Evolutionary conservation across 352 stramenopile species (phyloP).

Genomic region (Phytophthora macrochlamydospora): DNA sequence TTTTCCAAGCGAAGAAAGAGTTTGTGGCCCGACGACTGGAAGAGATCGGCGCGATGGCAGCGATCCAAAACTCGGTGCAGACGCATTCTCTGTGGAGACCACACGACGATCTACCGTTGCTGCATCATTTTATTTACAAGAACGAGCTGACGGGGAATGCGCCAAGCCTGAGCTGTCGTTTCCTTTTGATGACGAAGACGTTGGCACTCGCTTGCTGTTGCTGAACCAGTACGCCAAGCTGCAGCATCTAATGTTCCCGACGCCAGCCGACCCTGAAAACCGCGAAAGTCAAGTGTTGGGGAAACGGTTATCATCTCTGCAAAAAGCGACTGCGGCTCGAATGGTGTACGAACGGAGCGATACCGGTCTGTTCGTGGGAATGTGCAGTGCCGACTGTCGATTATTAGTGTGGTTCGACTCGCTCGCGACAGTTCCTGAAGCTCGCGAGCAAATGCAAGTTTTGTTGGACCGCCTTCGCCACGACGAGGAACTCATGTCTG

Average conservation of each 20-base stretch:
- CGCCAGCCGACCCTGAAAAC: constrained; percentile 11
- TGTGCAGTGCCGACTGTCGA: constrained; percentile 58
- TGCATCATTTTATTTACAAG: constrained; percentile 77
- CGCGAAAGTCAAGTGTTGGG: constrained; percentile 55
- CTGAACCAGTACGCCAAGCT: constrained; percentile 64
- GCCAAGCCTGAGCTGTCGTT: constrained; percentile 45
- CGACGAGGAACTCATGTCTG: constrained; percentile 62
- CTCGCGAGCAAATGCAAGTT: constrained; percentile 56
- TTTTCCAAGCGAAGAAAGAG: constrained; percentile 67
- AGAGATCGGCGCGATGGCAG: constrained; percentile 43
- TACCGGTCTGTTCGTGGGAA: constrained; percentile 51
- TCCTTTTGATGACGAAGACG: constrained; percentile 47
- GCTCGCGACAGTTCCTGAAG: constrained; percentile 47
- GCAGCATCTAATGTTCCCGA: constrained; percentile 55
- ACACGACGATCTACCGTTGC: constrained; percentile 55
- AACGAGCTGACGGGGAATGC: constrained; percentile 72
- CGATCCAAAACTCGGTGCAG: constrained; percentile 45
- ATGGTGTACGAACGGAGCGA: constrained; percentile 59
- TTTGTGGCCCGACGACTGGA: constrained; percentile 47
- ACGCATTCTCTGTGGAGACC: constrained; percentile 45
- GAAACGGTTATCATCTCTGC: constrained; percentile 40
- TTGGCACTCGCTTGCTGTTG: constrained; percentile 37
- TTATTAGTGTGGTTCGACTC: constrained; percentile 66
- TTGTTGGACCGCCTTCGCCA: constrained; percentile 58
- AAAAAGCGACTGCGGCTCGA: constrained; percentile 41